Conservation (phyloP, 2,329 filamentous ascomycete genomes). For the Aspergillus latus region DNA sequence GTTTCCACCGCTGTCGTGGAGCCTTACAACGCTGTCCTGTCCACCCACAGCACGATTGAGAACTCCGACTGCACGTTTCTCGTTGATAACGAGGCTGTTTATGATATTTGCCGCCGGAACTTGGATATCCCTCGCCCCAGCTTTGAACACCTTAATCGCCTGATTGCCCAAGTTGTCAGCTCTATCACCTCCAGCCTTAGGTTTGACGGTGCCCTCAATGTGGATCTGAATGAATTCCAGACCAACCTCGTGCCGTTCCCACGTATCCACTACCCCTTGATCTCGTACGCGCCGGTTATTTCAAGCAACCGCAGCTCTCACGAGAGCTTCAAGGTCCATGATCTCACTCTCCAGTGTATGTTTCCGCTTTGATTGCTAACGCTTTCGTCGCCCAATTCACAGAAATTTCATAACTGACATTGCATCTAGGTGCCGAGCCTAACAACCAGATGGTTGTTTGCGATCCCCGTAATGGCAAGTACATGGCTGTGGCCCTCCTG, state of each 20-base stretch:
- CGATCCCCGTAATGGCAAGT: conserved; percentile 65
- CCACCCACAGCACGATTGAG: conserved; percentile 63
- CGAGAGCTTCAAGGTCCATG: conserved; percentile 83
- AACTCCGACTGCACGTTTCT: conserved; percentile 68
- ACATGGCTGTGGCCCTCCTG: conserved; percentile 66
- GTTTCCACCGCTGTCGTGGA: conserved; percentile 67
- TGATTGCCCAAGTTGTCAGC: conserved; percentile 68
- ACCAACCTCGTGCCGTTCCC: conserved; percentile 69
- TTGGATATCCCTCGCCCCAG: conserved; percentile 64
- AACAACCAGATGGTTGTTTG: conserved; percentile 71
- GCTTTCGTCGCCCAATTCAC: not conserved
- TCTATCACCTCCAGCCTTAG: conserved; percentile 65
- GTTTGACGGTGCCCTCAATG: conserved; percentile 66
- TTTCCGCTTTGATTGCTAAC: not conserved
- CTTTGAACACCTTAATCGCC: conserved; percentile 64
- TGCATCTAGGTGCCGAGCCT: conserved; percentile 58
- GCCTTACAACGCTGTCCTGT: conserved; percentile 63
- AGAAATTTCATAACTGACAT: conserved; percentile 10
- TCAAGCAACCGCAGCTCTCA: conserved; percentile 73
- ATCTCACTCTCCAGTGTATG: conserved; percentile 65
- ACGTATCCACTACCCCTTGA: conserved; percentile 66
- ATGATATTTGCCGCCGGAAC: conserved; percentile 66
- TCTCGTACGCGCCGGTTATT: conserved; percentile 65
- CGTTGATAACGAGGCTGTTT: conserved; percentile 68
- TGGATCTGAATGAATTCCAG: conserved; percentile 69